Evolutionary conservation across 352 stramenopile genomes (phyloP), one percentile per base, ranked within the genome.

Genomic region (Phytophthora megakarya): DNA sequence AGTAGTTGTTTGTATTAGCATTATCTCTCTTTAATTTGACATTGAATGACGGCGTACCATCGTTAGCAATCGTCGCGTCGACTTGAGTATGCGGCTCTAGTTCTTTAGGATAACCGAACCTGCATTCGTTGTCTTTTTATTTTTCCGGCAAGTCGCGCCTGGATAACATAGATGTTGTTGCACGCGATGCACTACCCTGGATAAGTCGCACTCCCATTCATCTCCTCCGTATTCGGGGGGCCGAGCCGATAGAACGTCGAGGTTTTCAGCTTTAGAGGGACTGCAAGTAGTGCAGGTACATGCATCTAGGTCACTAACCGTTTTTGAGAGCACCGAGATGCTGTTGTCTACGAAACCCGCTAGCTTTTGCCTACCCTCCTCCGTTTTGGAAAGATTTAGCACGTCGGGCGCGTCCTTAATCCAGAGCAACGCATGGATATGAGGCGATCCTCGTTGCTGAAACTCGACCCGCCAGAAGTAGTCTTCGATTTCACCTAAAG

Each of bases 391-490:
- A 8, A 67, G 18, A 18, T 70, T 11, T 0, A 73, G 10, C 0
- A 73, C 54, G 18, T 68, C 44, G 6, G 65, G 58, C 5, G 56
- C 51, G 19, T 67, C 26, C 42, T 68, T 65, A 8, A 70, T 46
- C 64, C 69, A 73, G 1, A 76, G 39, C 1, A 71, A 57, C 1
- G 26, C 47, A 21, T 76, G 53, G 5, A 70, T 66, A 13, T 65
- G 58, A 0, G 66, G 68, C 0, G 68, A 76, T 2, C 68, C 63
- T 15, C 63, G 53, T 1, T 61, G 44, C 19, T 72, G 62, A 59
- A 68, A 73, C 28, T 76, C 54, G 0, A 76, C 54, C 3, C 63
- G 52, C 63, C 69, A 76, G 33, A 76, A 71, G 16, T 46, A 53
- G 18, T 70, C 59, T 0, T 38, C n/a, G 11, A 71, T 68, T 26